Percentiles rank a stretch among this genome's conserved stretches.
phyloP scores from a whole-genome alignment of 306 rosid species.

The Boehmeria nivea region DNA sequence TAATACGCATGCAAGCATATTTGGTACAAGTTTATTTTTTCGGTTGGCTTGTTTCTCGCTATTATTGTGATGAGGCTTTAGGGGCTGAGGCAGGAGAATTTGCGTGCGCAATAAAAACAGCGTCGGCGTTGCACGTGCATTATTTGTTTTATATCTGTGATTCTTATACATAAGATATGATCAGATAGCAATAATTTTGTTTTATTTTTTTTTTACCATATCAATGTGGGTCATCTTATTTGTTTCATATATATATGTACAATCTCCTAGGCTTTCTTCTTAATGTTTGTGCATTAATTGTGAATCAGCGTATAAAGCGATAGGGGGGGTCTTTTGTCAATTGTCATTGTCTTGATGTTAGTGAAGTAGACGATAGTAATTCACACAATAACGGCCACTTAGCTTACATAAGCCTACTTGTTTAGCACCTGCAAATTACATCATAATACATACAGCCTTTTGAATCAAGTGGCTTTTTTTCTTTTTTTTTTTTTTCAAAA shows the following conservation, averaged over 20 bases:
- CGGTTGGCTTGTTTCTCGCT: neutral
- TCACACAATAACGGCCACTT: conserved; percentile 18
- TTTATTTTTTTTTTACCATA: neutral
- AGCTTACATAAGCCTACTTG: conserved; percentile 34
- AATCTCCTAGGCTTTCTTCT: too few relatives aligned
- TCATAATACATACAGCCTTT: neutral
- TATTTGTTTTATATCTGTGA: neutral
- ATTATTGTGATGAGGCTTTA: neutral
- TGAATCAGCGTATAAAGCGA: neutral
- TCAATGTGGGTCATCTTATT: too few relatives aligned
- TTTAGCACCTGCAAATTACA: conserved; percentile 6
- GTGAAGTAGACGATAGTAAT: conserved; percentile 28
- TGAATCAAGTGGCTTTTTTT: neutral
- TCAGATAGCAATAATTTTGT: neutral
- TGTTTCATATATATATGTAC: too few relatives aligned
- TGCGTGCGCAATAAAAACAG: conserved; percentile 10
- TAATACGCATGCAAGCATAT: too few relatives aligned
- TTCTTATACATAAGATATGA: too few relatives aligned
- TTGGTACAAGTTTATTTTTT: too few relatives aligned
- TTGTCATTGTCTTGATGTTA: conserved; percentile 17
- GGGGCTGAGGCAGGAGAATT: neutral
- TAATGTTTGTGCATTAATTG: too few relatives aligned
- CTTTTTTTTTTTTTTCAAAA: too few relatives aligned
- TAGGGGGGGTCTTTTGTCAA: too few relatives aligned
- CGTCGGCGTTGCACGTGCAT: conserved; percentile 13